phyloP scores from a whole-genome alignment of 2,329 filamentous ascomycete genomes.

The Venturia nashicola region DNA sequence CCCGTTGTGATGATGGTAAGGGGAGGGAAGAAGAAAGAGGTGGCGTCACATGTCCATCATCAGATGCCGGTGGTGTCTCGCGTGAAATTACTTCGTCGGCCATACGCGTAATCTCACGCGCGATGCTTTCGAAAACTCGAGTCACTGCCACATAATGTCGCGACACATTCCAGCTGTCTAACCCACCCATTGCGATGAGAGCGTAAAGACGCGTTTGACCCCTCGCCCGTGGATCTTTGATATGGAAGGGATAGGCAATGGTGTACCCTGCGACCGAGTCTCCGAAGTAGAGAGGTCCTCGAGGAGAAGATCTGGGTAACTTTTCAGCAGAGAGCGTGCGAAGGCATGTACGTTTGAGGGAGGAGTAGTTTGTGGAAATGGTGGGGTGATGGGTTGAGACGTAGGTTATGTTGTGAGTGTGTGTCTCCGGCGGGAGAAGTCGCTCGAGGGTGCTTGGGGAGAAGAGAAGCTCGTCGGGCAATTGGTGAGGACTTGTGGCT shows the following conservation, averaged over 20 bases:
- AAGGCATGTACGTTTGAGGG: constrained; percentile 44
- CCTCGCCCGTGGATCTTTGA: constrained; percentile 45
- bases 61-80: constrained; percentile 20
- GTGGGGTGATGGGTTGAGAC: constrained; percentile 44
- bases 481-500: neutral
- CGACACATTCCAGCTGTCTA: constrained; percentile 39
- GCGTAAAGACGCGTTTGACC: constrained; percentile 45
- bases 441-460: constrained; percentile 17
- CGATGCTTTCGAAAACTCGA: constrained; percentile 39
- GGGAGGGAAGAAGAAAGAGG: neutral
- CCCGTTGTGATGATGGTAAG: neutral
- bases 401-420: constrained; percentile 45
- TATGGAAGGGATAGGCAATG: constrained; percentile 46
- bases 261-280: constrained; percentile 44
- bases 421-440: constrained; percentile 28
- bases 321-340: constrained; percentile 45
- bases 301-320: constrained; percentile 42
- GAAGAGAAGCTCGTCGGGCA: constrained; percentile 14
- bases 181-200: constrained; percentile 43
- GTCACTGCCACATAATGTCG: constrained; percentile 28
- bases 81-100: constrained; percentile 26
- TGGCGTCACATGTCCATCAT: neutral
- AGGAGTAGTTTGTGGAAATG: constrained; percentile 40
- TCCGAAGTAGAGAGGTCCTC: constrained; percentile 46
- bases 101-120: constrained; percentile 35